phyloP scores from a whole-genome alignment of 129 eudicot genomes.

The Centella asiatica region DNA sequence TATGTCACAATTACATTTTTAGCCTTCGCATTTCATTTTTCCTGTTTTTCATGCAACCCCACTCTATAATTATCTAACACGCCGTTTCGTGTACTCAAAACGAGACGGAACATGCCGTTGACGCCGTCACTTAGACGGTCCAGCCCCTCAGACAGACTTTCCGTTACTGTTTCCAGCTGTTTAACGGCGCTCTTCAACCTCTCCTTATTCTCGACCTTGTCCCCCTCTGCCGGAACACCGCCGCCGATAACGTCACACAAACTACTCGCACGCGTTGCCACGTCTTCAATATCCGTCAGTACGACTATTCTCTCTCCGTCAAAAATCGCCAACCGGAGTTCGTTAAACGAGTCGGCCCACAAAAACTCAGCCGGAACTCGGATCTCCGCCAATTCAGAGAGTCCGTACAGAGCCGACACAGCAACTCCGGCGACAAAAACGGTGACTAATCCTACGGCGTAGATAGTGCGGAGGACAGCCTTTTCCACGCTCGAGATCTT shows the following conservation, averaged over 20 bases:
- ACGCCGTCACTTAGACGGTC: slow-evolving; percentile 15
- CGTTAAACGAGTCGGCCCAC: slow-evolving; percentile 29
- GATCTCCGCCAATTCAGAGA: neutral
- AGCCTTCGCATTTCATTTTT: slow-evolving; percentile 36
- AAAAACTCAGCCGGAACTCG: slow-evolving; percentile 27
- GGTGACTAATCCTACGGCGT: slow-evolving; percentile 27
- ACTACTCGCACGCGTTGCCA: slow-evolving; percentile 15
- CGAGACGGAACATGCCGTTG: neutral
- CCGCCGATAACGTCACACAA: slow-evolving; percentile 17
- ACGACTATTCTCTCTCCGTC: neutral
- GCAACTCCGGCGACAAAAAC: slow-evolving; percentile 27
- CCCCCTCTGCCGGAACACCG: neutral
- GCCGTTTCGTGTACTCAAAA: slow-evolving; percentile 1
- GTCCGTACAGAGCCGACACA: slow-evolving; percentile 22
- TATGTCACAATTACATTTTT: neutral
- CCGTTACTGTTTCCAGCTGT: slow-evolving; percentile 1
- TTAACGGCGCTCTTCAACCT: slow-evolving; percentile 11
- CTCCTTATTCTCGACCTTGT: slow-evolving; percentile 10
- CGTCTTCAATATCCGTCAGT: slow-evolving; percentile 23
- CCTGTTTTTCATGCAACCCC: neutral
- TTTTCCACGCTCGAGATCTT: slow-evolving; percentile 19
- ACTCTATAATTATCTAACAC: slow-evolving; percentile 14
- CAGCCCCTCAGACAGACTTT: neutral
- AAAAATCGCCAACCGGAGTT: slow-evolving; percentile 13
- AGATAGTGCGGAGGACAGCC: slow-evolving; percentile 29